Evolutionary conservation across 306 rosid species (phyloP).

Genomic region (Lathyrus aphaca): DNA sequence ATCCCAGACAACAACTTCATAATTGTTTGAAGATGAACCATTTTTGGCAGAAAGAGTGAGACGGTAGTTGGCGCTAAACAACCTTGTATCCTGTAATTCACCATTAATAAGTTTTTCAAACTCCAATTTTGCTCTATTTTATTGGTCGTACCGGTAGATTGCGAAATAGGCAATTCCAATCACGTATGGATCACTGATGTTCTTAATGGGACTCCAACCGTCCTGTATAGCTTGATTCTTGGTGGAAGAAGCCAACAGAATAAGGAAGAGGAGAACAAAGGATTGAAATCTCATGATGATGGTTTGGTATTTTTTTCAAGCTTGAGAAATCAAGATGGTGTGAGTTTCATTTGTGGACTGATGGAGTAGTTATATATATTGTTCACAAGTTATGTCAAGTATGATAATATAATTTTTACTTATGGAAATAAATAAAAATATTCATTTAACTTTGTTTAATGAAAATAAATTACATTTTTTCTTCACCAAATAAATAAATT

Average conservation of each 20-base stretch:
- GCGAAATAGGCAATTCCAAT: not conserved
- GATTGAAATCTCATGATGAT: not conserved
- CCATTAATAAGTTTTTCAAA: conserved; percentile 41
- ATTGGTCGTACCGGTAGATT: conserved; percentile 36
- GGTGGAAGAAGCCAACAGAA: not conserved
- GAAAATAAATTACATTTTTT: not conserved
- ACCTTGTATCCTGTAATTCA: conserved; percentile 22
- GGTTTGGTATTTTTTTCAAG: not conserved
- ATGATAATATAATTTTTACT: not conserved
- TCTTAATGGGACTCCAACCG: not conserved
- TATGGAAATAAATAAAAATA: too few species aligned
- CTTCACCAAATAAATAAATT: too few species aligned
- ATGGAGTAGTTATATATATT: not conserved
- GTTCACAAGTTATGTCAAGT: not conserved
- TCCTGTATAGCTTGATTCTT: not conserved
- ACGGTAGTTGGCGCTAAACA: conserved; percentile 8
- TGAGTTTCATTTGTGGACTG: not conserved
- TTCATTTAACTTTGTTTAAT: too few species aligned
- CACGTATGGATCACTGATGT: not conserved
- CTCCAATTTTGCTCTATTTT: conserved; percentile 16
- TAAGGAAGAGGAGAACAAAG: not conserved
- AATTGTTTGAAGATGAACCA: conserved; percentile 6
- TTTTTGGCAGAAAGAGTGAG: conserved; percentile 36
- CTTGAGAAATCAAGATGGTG: not conserved
- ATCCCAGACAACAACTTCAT: conserved; percentile 38